Conservation (phyloP, 371 early-diverging fungal species). For the Phascolomyces articulosus region DNA sequence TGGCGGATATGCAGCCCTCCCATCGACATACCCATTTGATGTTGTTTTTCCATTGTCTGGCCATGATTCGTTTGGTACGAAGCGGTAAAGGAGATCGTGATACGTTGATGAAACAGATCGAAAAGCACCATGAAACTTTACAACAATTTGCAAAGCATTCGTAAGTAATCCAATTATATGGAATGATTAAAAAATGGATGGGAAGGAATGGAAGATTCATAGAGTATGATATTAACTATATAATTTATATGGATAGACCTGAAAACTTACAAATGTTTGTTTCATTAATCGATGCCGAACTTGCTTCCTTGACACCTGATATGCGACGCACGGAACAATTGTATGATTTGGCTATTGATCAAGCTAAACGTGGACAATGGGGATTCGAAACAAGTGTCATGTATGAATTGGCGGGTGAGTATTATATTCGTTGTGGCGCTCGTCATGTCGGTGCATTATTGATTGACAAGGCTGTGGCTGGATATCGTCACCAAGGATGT, state of each 20-base stretch:
- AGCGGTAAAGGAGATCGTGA: slow-evolving; percentile 6
- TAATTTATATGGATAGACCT: too few relatives aligned
- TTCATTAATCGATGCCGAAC: slow-evolving; percentile 45
- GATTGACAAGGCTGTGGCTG: slow-evolving; percentile 37
- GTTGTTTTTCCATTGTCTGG: slow-evolving; percentile 44
- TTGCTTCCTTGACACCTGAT: slow-evolving; percentile 31
- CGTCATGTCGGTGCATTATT: slow-evolving; percentile 29
- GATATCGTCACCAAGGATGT: slow-evolving; percentile 36
- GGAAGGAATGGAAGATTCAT: too few relatives aligned
- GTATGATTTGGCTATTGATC: slow-evolving; percentile 40
- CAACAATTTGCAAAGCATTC: slow-evolving; percentile 42
- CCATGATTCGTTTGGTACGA: slow-evolving; percentile 31
- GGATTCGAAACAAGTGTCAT: slow-evolving; percentile 30
- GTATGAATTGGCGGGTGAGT: slow-evolving; percentile 46
- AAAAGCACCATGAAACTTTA: slow-evolving; percentile 20
- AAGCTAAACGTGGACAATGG: slow-evolving; percentile 43
- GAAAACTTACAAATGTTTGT: slow-evolving; percentile 37
- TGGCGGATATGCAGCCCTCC: slow-evolving; percentile 35
- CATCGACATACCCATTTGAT: slow-evolving; percentile 43
- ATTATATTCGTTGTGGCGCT: slow-evolving; percentile 31
- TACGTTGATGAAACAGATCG: slow-evolving; percentile 17
- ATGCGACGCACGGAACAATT: slow-evolving; percentile 27
- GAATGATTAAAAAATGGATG: too few relatives aligned
- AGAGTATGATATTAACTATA: too few relatives aligned
- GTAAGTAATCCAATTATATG: too few relatives aligned